Evolutionary conservation across 208 protist genomes (phyloP).

Genomic region (Leishmania aethiopica): DNA sequence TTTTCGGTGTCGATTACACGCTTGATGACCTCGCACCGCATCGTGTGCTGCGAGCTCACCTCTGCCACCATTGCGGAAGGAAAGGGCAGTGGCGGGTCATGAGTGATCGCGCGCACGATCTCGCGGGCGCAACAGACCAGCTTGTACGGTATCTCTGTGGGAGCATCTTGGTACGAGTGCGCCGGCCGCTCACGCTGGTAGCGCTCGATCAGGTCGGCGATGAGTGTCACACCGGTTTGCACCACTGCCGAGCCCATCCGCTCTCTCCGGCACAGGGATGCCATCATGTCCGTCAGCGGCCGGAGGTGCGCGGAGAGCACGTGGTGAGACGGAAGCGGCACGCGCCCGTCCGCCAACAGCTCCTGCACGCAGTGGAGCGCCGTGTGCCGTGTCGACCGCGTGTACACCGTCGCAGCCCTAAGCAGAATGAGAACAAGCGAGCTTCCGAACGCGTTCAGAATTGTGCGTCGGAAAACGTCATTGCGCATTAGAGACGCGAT

Average conservation of each 20-base stretch:
- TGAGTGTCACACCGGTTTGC: slow-evolving; percentile 82
- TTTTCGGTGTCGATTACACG: slow-evolving; percentile 13
- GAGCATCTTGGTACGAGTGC: slow-evolving; percentile 23
- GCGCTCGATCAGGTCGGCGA: slow-evolving; percentile 76
- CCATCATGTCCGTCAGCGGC: slow-evolving; percentile 76
- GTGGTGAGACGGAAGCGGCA: slow-evolving; percentile 64
- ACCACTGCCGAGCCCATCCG: slow-evolving; percentile 75
- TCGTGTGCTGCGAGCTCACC: slow-evolving; percentile 48
- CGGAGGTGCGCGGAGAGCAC: slow-evolving; percentile 56
- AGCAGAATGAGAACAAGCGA: slow-evolving; percentile 66
- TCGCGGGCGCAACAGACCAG: slow-evolving; percentile 66
- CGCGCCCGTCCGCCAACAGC: slow-evolving; percentile 52
- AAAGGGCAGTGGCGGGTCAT: slow-evolving; percentile 68
- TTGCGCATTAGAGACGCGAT: slow-evolving; percentile 41
- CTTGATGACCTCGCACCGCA: slow-evolving; percentile 47
- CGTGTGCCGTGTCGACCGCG: slow-evolving; percentile 64
- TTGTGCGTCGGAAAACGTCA: slow-evolving; percentile 37
- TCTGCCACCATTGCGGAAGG: slow-evolving; percentile 56
- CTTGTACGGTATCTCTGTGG: slow-evolving; percentile 68
- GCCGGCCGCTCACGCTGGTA: slow-evolving; percentile 55
- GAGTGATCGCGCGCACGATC: slow-evolving; percentile 52
- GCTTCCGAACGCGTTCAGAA: slow-evolving; percentile 52
- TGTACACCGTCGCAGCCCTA: slow-evolving; percentile 66
- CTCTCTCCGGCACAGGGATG: slow-evolving; percentile 63
- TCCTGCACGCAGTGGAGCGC: slow-evolving; percentile 76